Conservation (phyloP, 495 filamentous ascomycete species). For the Parathielavia hyrcaniae region DNA sequence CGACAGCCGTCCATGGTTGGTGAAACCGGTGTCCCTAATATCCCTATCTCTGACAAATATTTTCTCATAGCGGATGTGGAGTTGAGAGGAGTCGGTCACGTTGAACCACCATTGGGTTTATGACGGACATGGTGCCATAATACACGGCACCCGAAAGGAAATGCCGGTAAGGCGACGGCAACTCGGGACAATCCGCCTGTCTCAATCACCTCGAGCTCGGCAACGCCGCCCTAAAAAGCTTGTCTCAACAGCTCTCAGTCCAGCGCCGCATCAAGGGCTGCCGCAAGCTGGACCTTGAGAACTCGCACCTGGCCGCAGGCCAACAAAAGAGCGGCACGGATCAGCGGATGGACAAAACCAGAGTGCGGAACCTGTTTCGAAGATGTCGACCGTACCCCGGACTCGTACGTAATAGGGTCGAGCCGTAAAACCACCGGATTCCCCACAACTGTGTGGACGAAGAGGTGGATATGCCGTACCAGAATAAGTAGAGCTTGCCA, state of each 20-base stretch:
- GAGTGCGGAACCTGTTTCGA: no score
- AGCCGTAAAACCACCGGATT: neutral
- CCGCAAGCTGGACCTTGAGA: no score
- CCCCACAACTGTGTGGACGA: neutral
- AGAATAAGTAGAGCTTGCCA: neutral
- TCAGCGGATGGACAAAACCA: no score
- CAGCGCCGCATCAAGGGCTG: no score
- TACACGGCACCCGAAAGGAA: no score
- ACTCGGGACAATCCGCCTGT: neutral
- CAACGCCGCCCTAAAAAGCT: constrained; percentile 12
- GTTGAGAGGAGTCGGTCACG: no score
- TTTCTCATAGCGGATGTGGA: neutral
- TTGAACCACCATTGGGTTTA: neutral
- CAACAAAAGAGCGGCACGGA: no score
- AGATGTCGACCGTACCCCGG: neutral
- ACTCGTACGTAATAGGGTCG: neutral
- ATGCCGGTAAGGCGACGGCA: neutral
- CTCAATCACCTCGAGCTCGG: neutral
- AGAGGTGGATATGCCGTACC: constrained; percentile 3
- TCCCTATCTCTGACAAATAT: constrained; percentile 3
- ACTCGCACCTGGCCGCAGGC: no score
- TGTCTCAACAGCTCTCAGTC: neutral
- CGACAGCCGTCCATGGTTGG: neutral
- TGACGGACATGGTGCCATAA: neutral
- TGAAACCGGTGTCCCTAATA: neutral